Evolutionary conservation across 139 green algal genomes (phyloP).

Genomic region (Bryopsis sp.): DNA sequence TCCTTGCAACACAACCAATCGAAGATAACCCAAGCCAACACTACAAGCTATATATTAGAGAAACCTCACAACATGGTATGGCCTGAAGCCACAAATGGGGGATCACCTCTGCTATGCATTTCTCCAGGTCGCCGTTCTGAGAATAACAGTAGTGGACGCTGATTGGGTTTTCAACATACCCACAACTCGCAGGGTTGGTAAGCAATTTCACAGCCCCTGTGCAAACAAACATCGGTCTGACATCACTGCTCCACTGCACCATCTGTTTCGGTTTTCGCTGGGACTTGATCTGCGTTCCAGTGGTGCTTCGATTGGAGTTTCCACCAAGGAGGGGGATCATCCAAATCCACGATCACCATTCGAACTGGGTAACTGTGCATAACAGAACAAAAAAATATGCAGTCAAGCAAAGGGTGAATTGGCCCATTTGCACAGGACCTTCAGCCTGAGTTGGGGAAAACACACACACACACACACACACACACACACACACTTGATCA

Average conservation of each 20-base stretch:
- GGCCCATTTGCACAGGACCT: no score
- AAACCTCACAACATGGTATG: no score
- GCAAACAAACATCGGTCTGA: no score
- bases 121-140: conserved; percentile 22
- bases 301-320: conserved; percentile 43
- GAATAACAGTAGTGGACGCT: conserved; percentile 88
- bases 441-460: no score
- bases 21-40: no score
- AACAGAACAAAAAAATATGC: no score
- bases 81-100: neutral
- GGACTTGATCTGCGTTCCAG: conserved; percentile 55
- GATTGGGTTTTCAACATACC: conserved; percentile 93
- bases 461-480: no score
- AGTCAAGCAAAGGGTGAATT: no score
- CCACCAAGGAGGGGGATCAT: conserved; percentile 62
- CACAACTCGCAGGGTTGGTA: conserved; percentile 61
- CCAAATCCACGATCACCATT: conserved; percentile 68
- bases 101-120: conserved; percentile 69
- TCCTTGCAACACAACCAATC: no score
- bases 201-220: conserved; percentile 57
- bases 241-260: no score
- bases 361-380: conserved; percentile 80
- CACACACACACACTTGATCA: no score
- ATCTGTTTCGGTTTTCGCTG: conserved; percentile 53
- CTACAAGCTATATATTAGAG: no score